Percentiles rank a stretch among this genome's conserved stretches.
Conservation (phyloP, 176 grass and related monocot species). For the Triticum urartu region DNA sequence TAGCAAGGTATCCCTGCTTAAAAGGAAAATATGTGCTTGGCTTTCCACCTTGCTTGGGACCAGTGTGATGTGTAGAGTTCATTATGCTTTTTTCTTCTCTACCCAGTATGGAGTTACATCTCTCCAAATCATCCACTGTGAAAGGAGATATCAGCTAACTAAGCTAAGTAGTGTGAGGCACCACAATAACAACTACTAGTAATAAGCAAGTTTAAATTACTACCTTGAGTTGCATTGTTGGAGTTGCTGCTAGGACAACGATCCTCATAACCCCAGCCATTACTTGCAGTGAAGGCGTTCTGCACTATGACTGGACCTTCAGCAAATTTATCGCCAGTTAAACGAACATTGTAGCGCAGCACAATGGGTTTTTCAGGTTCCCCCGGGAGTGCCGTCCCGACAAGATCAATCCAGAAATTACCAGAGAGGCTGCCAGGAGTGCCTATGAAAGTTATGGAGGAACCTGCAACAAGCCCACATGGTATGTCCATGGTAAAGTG, state of each 20-base stretch:
- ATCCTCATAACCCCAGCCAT: conserved; percentile 73
- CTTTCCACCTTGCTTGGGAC: conserved; percentile 37
- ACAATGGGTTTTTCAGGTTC: conserved; percentile 65
- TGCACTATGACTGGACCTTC: conserved; percentile 86
- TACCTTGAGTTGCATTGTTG: conserved; percentile 66
- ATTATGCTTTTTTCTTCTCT: conserved; percentile 43
- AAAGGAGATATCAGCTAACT: neutral
- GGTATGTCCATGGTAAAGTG: conserved; percentile 56
- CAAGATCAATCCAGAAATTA: conserved; percentile 70
- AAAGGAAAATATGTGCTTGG: conserved; percentile 69
- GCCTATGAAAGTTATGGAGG: conserved; percentile 82
- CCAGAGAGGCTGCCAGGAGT: conserved; percentile 63
- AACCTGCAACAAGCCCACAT: conserved; percentile 75
- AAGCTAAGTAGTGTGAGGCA: neutral
- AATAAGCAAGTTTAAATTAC: conserved; percentile 13
- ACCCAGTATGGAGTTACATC: conserved; percentile 61
- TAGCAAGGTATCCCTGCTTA: conserved; percentile 85
- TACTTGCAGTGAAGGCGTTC: conserved; percentile 60
- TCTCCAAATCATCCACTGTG: conserved; percentile 70
- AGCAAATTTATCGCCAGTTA: conserved; percentile 60
- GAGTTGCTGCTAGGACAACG: conserved; percentile 57
- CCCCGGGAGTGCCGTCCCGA: conserved; percentile 60
- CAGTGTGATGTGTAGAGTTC: conserved; percentile 24
- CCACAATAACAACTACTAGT: neutral
- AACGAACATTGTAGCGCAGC: conserved; percentile 73